Percentiles rank a stretch among this genome's conserved stretches.
Evolutionary conservation across 768 basidiomycete genomes (phyloP).

Genomic region (Scleroderma bovista): DNA sequence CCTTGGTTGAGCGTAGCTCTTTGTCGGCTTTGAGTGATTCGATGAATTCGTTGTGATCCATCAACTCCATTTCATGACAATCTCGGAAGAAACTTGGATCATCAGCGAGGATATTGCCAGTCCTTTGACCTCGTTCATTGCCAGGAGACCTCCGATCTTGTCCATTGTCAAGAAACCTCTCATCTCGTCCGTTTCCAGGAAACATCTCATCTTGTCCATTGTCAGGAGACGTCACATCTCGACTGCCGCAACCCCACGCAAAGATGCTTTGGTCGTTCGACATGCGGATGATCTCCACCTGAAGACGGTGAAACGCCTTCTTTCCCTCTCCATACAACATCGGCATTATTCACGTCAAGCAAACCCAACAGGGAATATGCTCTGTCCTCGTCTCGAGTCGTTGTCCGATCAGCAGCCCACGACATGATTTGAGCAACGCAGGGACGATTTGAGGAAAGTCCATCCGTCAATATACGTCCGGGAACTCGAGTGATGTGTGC

Average conservation of each 20-base stretch:
- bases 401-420: constrained; percentile 15
- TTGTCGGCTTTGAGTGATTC: too few relatives aligned
- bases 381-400: constrained; percentile 11
- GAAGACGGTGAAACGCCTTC: constrained; percentile 3
- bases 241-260: not conserved
- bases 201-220: too few relatives aligned
- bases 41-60: too few relatives aligned
- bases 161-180: too few relatives aligned
- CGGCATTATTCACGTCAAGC: constrained; percentile 7
- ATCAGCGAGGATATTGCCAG: not conserved
- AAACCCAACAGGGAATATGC: constrained; percentile 13
- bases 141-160: too few relatives aligned
- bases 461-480: not conserved
- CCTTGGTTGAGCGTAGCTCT: too few relatives aligned
- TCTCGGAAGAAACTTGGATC: not conserved
- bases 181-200: too few relatives aligned
- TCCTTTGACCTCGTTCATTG: too few relatives aligned
- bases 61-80: not conserved
- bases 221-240: too few relatives aligned
- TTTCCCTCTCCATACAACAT: constrained; percentile 13
- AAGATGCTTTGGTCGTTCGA: constrained; percentile 1
- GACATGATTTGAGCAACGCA: constrained; percentile 7
- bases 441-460: not conserved
- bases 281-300: constrained; percentile 2
- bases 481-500: not conserved